These are phyloP conservation scores for Ustilago nuda DNA, from an alignment of 1,284 basidiomycete genomes.

Conservation along the genomic window DNA sequence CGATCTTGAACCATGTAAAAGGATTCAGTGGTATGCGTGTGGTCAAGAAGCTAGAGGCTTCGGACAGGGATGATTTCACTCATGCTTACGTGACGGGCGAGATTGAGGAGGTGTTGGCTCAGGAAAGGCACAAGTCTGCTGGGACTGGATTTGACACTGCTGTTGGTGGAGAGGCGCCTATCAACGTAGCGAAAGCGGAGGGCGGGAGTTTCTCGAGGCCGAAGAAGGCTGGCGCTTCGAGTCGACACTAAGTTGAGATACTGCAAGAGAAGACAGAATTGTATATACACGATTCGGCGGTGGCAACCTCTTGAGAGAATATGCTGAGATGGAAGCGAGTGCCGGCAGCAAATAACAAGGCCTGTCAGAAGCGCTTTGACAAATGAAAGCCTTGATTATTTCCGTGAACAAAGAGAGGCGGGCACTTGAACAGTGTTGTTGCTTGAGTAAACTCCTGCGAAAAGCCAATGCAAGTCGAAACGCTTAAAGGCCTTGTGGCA, in stretches of 20 bases:
- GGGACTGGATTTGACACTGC: constrained; percentile 26
- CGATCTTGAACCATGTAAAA: constrained; percentile 48
- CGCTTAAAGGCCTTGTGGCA: not conserved
- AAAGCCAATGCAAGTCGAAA: not conserved
- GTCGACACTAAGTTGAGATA: constrained; percentile 15
- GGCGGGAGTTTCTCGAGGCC: constrained; percentile 34
- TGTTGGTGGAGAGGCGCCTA: constrained; percentile 14
- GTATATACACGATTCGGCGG: not conserved
- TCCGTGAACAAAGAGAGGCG: not conserved
- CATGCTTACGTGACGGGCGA: constrained; percentile 33
- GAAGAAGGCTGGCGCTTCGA: constrained; percentile 37
- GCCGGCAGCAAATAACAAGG: not conserved
- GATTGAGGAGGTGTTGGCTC: constrained; percentile 36
- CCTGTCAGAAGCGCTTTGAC: not conserved
- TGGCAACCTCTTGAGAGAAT: not conserved
- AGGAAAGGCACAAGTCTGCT: constrained; percentile 43
- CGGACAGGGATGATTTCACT: constrained; percentile 36
- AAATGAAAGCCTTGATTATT: not conserved
- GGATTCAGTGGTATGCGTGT: constrained; percentile 50
- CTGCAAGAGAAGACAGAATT: not conserved
- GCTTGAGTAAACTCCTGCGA: not conserved
- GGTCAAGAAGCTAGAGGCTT: constrained; percentile 52
- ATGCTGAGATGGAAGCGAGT: not conserved
- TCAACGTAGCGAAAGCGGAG: constrained; percentile 18
- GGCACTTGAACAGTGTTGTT: constrained; percentile 1